Evolutionary conservation across 208 protist genomes (phyloP).

Genomic region (Acanthamoeba triangularis): DNA sequence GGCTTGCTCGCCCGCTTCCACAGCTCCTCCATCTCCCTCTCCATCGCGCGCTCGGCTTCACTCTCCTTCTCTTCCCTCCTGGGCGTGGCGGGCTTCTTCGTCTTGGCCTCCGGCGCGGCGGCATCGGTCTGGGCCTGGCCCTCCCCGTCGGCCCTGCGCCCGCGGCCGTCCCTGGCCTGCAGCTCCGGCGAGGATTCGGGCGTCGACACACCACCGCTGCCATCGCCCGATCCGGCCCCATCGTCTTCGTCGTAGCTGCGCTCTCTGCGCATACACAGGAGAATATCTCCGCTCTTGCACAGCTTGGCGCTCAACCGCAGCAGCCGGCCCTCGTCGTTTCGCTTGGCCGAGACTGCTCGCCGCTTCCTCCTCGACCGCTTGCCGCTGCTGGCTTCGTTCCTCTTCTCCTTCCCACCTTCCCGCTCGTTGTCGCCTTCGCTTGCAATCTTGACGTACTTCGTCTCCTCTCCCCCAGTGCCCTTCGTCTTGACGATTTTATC

Average conservation of each 20-base stretch:
- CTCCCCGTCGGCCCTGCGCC: not conserved
- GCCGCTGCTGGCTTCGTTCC: not conserved
- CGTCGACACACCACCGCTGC: not conserved
- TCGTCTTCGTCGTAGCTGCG: not conserved
- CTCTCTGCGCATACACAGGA: constrained; percentile 50
- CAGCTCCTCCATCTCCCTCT: not conserved
- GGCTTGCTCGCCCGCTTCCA: not conserved
- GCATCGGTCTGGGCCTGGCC: not conserved
- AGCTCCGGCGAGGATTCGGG: not conserved
- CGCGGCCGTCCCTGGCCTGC: not conserved
- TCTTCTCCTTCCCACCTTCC: not conserved
- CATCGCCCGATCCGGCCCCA: not conserved
- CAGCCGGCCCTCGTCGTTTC: not conserved
- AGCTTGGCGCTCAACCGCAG: constrained; percentile 3
- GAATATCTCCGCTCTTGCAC: constrained; percentile 64
- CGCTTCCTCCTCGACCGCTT: not conserved
- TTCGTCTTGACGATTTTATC: not conserved
- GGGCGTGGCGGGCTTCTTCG: not conserved
- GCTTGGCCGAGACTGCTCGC: not conserved
- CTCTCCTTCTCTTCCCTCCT: not conserved
- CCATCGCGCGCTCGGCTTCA: not conserved
- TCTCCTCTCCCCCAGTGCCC: not conserved
- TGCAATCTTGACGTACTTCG: not conserved
- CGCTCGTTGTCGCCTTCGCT: not conserved
- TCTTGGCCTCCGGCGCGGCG: not conserved